Percentiles rank a stretch among this genome's conserved stretches.
Conservation (phyloP, 2,329 filamentous ascomycete species). For the Nothopassalora personata region DNA sequence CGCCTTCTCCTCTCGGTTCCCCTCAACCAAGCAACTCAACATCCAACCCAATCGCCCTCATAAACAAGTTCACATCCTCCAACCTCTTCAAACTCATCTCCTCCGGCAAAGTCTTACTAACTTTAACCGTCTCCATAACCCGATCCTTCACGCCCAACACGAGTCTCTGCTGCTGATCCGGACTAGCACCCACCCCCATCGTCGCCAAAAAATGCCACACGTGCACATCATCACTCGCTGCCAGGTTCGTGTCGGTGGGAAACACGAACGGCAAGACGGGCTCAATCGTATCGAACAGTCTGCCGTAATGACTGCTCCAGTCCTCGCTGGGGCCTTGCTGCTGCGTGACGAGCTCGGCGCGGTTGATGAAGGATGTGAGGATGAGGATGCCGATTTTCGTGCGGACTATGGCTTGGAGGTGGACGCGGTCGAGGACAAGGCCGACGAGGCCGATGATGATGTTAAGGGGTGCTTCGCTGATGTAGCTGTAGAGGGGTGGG, state of each 20-base stretch:
- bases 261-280: slow-evolving; percentile 80
- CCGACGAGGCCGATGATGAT: slow-evolving; percentile 88
- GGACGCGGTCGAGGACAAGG: slow-evolving; percentile 73
- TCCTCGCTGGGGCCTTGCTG: slow-evolving; percentile 61
- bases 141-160: slow-evolving; percentile 96
- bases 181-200: slow-evolving; percentile 86
- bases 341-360: slow-evolving; percentile 89
- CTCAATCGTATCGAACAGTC: slow-evolving; percentile 81
- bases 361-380: slow-evolving; percentile 88
- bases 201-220: slow-evolving; percentile 97
- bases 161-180: slow-evolving; percentile 89
- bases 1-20: not conserved
- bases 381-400: slow-evolving; percentile 85
- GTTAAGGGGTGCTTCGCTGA: slow-evolving; percentile 83
- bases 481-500: slow-evolving; percentile 81
- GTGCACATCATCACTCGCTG: slow-evolving; percentile 70
- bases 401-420: slow-evolving; percentile 76
- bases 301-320: slow-evolving; percentile 75
- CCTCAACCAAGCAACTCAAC: slow-evolving; percentile 66
- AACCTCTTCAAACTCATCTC: slow-evolving; percentile 80
- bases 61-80: slow-evolving; percentile 93
- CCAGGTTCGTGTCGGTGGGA: slow-evolving; percentile 78
- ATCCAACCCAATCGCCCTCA: slow-evolving; percentile 97
- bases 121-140: slow-evolving; percentile 87
- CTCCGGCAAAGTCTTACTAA: slow-evolving; percentile 82